phyloP scores from a whole-genome alignment of 805 yeast species.

The Hagleromyces aurorensis region DNA sequence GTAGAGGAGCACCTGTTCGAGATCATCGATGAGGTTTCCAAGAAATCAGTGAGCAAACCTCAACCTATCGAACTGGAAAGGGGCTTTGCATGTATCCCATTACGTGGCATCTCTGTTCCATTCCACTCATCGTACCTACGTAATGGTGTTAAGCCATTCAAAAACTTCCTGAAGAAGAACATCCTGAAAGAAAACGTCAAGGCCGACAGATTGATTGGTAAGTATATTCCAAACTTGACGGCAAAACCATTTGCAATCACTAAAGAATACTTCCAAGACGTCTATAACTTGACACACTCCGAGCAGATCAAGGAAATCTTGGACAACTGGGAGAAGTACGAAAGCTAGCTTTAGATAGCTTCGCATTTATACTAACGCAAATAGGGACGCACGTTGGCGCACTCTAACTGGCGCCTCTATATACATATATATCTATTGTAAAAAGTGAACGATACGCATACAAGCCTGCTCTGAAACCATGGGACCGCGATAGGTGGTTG shows the following conservation, averaged over 20 bases:
- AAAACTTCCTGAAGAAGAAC: conserved; percentile 93
- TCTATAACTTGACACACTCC: conserved; percentile 82
- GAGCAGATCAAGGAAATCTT: conserved; percentile 83
- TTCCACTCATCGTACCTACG: conserved; percentile 98
- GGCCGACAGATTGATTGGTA: conserved; percentile 86
- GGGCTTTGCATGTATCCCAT: conserved; percentile 97
- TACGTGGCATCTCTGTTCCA: conserved; percentile 98
- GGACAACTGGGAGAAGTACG: conserved; percentile 92
- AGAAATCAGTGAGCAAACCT: conserved; percentile 75
- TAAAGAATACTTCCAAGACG: conserved; percentile 95
- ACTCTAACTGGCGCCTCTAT: no score
- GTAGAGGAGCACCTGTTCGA: conserved; percentile 83
- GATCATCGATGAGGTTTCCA: conserved; percentile 78
- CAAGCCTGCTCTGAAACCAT: no score
- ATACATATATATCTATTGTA: no score
- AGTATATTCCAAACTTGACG: conserved; percentile 97
- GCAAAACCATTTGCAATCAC: conserved; percentile 95
- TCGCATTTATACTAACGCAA: no score
- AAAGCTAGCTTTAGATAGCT: no score
- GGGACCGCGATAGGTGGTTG: no score
- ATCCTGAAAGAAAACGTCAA: conserved; percentile 91
- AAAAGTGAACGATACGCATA: no score
- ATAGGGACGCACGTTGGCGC: no score
- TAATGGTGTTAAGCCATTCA: conserved; percentile 98
- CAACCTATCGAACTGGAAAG: conserved; percentile 97